Conservation (phyloP, 108 stramenopile species). For the Skeletonema grethae region DNA sequence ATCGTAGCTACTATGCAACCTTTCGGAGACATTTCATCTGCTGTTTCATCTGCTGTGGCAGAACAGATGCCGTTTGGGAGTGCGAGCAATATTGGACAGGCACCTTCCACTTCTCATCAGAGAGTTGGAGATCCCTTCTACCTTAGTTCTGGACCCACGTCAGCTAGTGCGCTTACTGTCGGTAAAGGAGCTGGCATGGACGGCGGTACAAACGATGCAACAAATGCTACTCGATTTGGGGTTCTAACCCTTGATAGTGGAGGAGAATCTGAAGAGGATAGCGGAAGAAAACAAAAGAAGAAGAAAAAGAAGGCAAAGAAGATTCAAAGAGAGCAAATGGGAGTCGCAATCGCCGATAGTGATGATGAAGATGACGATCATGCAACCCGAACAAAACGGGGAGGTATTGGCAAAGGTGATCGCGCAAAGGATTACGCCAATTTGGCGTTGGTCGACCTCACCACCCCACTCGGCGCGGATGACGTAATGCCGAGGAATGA, state of each 20-base stretch:
- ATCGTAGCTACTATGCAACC: background rate
- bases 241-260: conserved; percentile 70
- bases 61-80: background rate
- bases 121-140: conserved; percentile 74
- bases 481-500: conserved; percentile 82
- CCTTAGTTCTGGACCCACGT: conserved; percentile 45
- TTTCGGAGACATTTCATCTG: background rate
- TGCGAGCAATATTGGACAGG: conserved; percentile 9
- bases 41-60: background rate
- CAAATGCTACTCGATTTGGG: conserved; percentile 56
- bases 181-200: conserved; percentile 14
- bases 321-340: conserved; percentile 16
- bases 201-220: conserved; percentile 13
- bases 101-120: conserved; percentile 22
- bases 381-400: conserved; percentile 24
- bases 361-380: conserved; percentile 81
- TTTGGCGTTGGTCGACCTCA: conserved; percentile 84
- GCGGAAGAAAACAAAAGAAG: conserved; percentile 49
- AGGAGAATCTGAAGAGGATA: conserved; percentile 56
- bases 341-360: conserved; percentile 51
- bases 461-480: conserved; percentile 77
- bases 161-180: conserved; percentile 15
- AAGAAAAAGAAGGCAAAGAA: conserved; percentile 73
- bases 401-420: conserved; percentile 12
- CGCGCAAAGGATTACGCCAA: conserved; percentile 58